Base-by-base conservation (phyloP, 768 basidiomycete genomes). In the Lactifluus echinatus region DNA sequence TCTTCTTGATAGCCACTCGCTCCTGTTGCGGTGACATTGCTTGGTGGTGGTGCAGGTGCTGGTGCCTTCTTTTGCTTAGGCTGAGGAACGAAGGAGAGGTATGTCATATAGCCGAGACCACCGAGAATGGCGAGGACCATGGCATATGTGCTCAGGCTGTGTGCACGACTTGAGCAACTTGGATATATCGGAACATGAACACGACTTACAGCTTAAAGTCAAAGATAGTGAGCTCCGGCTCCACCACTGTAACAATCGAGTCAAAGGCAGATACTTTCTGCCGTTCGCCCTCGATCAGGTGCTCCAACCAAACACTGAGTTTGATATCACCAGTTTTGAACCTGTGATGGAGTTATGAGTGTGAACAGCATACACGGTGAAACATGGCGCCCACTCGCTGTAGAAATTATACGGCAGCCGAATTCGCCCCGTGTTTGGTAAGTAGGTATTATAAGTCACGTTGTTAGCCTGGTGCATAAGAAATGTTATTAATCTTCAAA, bases 1-100 rank as follows among this genome's bases (percentile, higher is more conserved):
- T 93, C 90, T 66, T 92, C 87, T 65, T 88, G 82, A 63, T 92
- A 91, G 43, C 82, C 84, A 37, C 83, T 79, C 2, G 82, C 76
- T 34, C 83, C 81, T 23, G 81, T 81, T 31, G 84, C 83, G 7
- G 85, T 84, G 34, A 79, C 78, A 8, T 80, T 68, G 28, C 77
- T 77, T 36, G 79, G 76, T 8, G 79, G 76, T 8, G 85, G 80
- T 4, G 80, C 66, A 8, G 72, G 57, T 21, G 53, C 56, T 8
- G 76, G 63, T 1, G 73, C 66, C 61, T 79, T 81, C 62, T 74
- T 75, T 53, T 71, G 67, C 52, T 79, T 74, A 33, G 74, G 67
- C 67, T 83, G 76, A 23, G 87, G 89, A 28, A 81, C 71, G 66
- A 87, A 86, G 29, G 83, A 76, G 15, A 77, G 64, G 68, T 84